Conservation (phyloP, 1,284 basidiomycete genomes). For the Ceraceosorus bombacis region DNA sequence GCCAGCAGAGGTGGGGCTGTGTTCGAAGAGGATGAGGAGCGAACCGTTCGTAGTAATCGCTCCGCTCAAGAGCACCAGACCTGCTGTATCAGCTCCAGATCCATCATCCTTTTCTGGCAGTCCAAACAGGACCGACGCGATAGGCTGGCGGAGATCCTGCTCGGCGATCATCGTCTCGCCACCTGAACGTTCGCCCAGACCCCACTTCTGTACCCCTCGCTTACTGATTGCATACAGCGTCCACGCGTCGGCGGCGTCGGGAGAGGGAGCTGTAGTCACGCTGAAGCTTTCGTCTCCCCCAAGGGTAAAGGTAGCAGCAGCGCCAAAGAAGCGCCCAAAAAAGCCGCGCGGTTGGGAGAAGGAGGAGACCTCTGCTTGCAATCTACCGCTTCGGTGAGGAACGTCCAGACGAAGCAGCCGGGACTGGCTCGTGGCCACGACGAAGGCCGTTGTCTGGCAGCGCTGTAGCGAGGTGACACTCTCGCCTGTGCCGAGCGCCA, state of each 20-base stretch:
- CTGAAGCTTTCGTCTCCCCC: conserved; percentile 22
- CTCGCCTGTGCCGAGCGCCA: conserved; percentile 21
- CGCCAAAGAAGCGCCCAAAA: conserved; percentile 36
- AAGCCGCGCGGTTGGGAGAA: conserved; percentile 36
- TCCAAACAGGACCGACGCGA: conserved; percentile 18
- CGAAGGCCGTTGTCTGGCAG: conserved; percentile 21
- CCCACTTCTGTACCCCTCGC: conserved; percentile 40
- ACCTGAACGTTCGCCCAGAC: conserved; percentile 27
- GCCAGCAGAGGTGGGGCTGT: conserved; percentile 15
- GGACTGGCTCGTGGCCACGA: conserved; percentile 30
- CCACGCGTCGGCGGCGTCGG: conserved; percentile 16
- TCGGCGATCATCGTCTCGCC: conserved; percentile 36
- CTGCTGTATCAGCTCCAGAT: conserved; percentile 8
- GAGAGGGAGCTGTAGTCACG: conserved; percentile 25
- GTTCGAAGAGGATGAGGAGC: conserved; percentile 29
- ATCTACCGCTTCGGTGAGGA: conserved; percentile 23
- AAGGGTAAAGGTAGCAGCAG: conserved; percentile 15
- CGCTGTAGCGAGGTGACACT: conserved; percentile 23
- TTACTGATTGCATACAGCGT: conserved; percentile 35
- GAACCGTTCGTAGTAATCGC: conserved; percentile 22
- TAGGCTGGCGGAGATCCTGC: conserved; percentile 37
- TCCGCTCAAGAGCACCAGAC: conserved; percentile 19
- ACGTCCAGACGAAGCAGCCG: conserved; percentile 26
- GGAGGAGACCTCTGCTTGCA: conserved; percentile 25
- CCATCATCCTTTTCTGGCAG: conserved; percentile 4